A percentile compares a stretch with the other conserved stretches of the same genome.
phyloP scores from a whole-genome alignment of 176 grass and related monocot genomes.

The Elymus sibiricus region DNA sequence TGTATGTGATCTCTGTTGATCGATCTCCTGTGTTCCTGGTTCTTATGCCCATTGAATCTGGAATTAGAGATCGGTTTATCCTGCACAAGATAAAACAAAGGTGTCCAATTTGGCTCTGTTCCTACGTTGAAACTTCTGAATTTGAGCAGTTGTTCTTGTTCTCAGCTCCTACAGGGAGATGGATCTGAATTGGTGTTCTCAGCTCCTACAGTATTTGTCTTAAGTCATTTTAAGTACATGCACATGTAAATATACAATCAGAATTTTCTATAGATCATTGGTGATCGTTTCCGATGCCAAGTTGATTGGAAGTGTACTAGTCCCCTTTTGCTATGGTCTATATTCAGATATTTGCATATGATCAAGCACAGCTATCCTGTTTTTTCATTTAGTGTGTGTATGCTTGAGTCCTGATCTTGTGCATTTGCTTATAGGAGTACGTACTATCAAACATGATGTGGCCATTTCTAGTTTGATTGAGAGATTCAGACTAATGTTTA shows the following conservation, averaged over 20 bases:
- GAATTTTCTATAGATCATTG: conserved; percentile 4
- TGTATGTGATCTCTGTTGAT: conserved; percentile 7
- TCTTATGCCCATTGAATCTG: conserved; percentile 13
- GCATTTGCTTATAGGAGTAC: too few species aligned
- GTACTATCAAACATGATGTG: too few species aligned
- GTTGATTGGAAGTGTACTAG: neutral
- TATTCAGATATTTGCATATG: neutral
- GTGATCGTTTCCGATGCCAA: neutral
- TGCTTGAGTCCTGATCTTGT: too few species aligned
- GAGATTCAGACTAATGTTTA: too few species aligned
- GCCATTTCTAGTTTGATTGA: too few species aligned
- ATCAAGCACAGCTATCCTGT: neutral
- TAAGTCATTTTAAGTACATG: neutral
- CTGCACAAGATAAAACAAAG: neutral
- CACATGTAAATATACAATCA: neutral
- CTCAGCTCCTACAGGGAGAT: neutral
- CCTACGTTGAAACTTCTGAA: conserved; percentile 21
- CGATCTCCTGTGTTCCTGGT: conserved; percentile 3
- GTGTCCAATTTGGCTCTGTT: neutral
- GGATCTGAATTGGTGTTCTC: conserved; percentile 23
- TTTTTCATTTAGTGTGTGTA: neutral
- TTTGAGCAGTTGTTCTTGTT: neutral
- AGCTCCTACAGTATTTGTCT: neutral
- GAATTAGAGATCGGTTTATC: conserved; percentile 9
- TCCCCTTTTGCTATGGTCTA: neutral